Base-by-base conservation (phyloP, 768 basidiomycete genomes). In the Amanita polypyramis region DNA sequence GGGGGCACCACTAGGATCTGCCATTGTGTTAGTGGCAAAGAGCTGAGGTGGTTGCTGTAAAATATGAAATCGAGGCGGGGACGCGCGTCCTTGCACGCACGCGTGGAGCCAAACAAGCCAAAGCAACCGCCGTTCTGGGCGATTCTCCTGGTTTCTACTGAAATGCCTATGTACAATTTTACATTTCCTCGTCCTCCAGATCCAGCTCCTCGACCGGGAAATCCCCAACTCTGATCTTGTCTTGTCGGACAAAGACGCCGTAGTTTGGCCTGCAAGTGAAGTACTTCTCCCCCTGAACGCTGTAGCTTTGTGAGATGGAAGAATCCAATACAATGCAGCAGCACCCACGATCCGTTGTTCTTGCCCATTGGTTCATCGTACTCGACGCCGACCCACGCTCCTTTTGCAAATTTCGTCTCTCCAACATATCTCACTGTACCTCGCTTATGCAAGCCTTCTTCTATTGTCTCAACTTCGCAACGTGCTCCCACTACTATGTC, bases 281-380 rank as follows among this genome's bases (percentile, higher is more conserved):
- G 60, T 96, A 97, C n/a, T 72, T 69, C 52, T 81, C 78, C 1
- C 88, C 91, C 58, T 91, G 76, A 2, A 95, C 85, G 0, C 93
- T 95, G 54, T 14, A 32, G 45, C 27, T 21, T 9, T 17, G 27
- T 7, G 21, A 23, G 21, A 41, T 20, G 15, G 38, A 48, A 48
- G 45, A 37, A 27, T 41, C 42, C 47, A 44, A 43, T 14, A 36
- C 2, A 15, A 45, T n/a, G n/a, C n/a, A 48, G 21, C 8, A 35
- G 12, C 7, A 80, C 92, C 66, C 60, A 95, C 93, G 81, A 82
- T 55, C 95, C 95, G 62, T 97, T 87, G 52, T 94, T 93, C 68
- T 94, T 97, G 9, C 95, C 95, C 19, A 90, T 73, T 2, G 95
- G 94, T 57, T 98, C 95, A 59, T 98, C 95, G 58, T 93, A 89